Conservation (phyloP, 495 filamentous ascomycete species). For the Pseudevernia furfuracea region DNA sequence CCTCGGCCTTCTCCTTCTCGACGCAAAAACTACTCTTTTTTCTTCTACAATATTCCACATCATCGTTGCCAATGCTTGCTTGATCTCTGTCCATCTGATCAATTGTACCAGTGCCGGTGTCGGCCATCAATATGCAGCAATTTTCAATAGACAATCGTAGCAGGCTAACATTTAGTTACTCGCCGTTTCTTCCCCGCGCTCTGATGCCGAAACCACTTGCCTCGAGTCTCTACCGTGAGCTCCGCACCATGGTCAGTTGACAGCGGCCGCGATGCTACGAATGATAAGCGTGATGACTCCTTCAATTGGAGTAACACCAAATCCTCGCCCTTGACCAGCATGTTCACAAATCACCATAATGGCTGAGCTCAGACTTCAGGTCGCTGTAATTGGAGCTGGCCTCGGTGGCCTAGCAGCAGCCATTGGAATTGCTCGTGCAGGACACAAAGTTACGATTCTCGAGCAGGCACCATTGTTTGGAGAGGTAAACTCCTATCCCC, state of each 20-base stretch:
- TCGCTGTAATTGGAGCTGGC: conserved; percentile 44
- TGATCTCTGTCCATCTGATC: background rate
- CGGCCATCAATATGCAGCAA: background rate
- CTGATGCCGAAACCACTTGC: conserved; percentile 17
- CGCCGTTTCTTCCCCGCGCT: conserved; percentile 9
- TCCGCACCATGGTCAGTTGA: conserved; percentile 14
- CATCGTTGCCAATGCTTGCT: background rate
- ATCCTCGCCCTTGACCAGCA: background rate
- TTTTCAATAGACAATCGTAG: background rate
- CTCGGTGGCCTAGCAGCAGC: conserved; percentile 46
- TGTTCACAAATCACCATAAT: conserved; percentile 8
- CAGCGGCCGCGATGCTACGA: conserved; percentile 1
- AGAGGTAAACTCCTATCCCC: conserved; percentile 34
- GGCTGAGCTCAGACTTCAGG: conserved; percentile 26
- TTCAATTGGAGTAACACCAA: background rate
- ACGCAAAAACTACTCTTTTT: background rate
- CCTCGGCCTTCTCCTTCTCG: background rate
- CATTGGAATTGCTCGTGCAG: conserved; percentile 38
- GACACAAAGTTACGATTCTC: conserved; percentile 42
- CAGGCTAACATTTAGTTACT: conserved; percentile 1
- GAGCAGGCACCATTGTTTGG: conserved; percentile 39
- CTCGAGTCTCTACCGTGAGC: conserved; percentile 14
- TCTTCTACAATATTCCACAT: background rate
- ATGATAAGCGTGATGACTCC: background rate
- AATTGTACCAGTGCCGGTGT: background rate